Conservation (phyloP, 805 yeast species). For the Priceomyces haplophilus region DNA sequence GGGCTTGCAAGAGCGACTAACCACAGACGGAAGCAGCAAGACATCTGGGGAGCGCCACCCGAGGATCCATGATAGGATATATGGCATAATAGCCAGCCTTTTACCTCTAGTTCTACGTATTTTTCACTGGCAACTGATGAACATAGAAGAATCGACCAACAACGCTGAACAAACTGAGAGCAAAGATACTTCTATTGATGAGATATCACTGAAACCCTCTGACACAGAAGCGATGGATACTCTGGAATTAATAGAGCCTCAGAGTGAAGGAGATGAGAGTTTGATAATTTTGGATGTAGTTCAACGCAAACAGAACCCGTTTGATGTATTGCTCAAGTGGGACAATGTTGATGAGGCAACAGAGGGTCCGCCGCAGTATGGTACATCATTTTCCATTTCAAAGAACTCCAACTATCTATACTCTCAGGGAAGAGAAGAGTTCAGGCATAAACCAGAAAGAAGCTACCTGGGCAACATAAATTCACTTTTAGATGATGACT, state of each 20-base stretch:
- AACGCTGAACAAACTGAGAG: not conserved
- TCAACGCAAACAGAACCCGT: conserved; percentile 1
- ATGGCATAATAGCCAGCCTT: not conserved
- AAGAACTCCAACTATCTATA: conserved; percentile 1
- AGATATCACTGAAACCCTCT: not conserved
- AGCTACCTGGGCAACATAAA: not conserved
- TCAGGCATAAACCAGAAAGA: not conserved
- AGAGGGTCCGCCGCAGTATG: conserved; percentile 5
- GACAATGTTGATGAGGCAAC: not conserved
- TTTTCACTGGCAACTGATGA: not conserved
- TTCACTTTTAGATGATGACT: not conserved
- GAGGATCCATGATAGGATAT: not conserved
- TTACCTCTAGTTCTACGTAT: not conserved
- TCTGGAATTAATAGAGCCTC: not conserved
- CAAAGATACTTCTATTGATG: not conserved
- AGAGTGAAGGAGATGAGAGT: conserved; percentile 5
- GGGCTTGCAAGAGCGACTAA: not conserved
- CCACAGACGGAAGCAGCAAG: not conserved
- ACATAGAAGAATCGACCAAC: not conserved
- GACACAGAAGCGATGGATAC: not conserved
- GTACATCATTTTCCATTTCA: conserved; percentile 6
- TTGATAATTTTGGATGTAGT: conserved; percentile 6
- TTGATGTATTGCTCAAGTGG: conserved; percentile 1
- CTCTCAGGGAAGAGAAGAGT: not conserved
- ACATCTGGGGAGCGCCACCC: not conserved